Conservation (phyloP, 2,329 filamentous ascomycete genomes). For the Coccinonectria pachysandricola region DNA sequence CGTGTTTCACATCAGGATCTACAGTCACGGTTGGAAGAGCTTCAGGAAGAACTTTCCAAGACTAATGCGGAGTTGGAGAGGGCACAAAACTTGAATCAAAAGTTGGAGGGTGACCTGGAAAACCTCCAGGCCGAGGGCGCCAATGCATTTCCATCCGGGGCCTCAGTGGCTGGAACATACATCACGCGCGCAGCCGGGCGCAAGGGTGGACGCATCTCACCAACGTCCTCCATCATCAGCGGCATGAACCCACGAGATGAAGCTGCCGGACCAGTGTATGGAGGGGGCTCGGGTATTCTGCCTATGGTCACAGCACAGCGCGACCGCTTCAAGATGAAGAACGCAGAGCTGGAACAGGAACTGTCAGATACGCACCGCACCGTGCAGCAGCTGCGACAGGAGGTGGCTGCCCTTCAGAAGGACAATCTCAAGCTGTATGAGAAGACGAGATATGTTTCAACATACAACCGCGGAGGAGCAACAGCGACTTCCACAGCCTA, state of each 20-base stretch:
- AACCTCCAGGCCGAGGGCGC: slow-evolving; percentile 76
- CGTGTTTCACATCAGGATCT: slow-evolving; percentile 91
- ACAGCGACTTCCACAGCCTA: slow-evolving; percentile 55
- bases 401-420: slow-evolving; percentile 84
- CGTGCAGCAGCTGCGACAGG: slow-evolving; percentile 78
- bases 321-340: slow-evolving; percentile 96
- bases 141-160: slow-evolving; percentile 77
- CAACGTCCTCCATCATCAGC: slow-evolving; percentile 95
- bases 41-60: slow-evolving; percentile 74
- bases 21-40: slow-evolving; percentile 63
- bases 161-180: slow-evolving; percentile 89
- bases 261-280: slow-evolving; percentile 49
- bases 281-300: slow-evolving; percentile 75
- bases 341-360: slow-evolving; percentile 80
- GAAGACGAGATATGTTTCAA: slow-evolving; percentile 92
- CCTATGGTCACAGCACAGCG: slow-evolving; percentile 98
- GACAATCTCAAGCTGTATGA: slow-evolving; percentile 96
- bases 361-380: slow-evolving; percentile 73
- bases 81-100: slow-evolving; percentile 73
- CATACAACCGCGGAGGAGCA: slow-evolving; percentile 67
- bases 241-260: slow-evolving; percentile 66
- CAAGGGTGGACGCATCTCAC: slow-evolving; percentile 63
- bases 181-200: slow-evolving; percentile 52
- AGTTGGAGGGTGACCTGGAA: slow-evolving; percentile 83
- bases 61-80: slow-evolving; percentile 82